phyloP scores from a whole-genome alignment of 2,329 filamentous ascomycete genomes.

The Aspergillus tubingensis region DNA sequence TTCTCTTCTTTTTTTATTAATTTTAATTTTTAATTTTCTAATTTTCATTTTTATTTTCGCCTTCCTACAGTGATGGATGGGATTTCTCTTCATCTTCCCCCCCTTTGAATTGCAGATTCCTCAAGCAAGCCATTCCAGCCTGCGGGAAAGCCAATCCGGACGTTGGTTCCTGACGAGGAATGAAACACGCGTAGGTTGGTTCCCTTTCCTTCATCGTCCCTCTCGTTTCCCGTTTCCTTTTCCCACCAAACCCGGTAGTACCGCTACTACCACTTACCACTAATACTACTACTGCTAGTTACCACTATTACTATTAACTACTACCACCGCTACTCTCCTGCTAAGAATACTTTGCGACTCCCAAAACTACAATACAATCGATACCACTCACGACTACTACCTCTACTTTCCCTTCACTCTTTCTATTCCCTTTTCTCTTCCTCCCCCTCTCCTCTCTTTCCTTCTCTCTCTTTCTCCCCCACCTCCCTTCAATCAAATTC shows the following conservation, averaged over 20 bases:
- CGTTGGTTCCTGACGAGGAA: background rate
- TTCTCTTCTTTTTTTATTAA: background rate
- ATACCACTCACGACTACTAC: conserved; percentile 4
- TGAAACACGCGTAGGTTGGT: too few species aligned
- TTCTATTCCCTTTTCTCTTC: too few species aligned
- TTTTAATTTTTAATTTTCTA: background rate
- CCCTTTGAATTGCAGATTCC: conserved; percentile 6
- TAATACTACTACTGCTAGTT: background rate
- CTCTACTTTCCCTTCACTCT: background rate
- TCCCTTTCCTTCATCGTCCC: too few species aligned
- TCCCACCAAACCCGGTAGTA: conserved; percentile 1
- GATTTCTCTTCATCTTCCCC: background rate
- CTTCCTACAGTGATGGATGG: conserved; percentile 1
- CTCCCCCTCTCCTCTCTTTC: too few species aligned
- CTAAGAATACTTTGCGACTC: background rate
- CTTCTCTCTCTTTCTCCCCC: too few species aligned
- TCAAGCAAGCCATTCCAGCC: background rate
- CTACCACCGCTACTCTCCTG: conserved; percentile 5
- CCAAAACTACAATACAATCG: background rate
- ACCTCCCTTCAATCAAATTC: too few species aligned
- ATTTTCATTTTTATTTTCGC: conserved; percentile 1
- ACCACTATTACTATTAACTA: conserved; percentile 4
- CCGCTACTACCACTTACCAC: conserved; percentile 4
- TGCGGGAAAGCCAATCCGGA: background rate
- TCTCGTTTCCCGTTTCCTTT: conserved; percentile 5